phyloP scores from a whole-genome alignment of 352 stramenopile species.

The Pythium apleroticum region DNA sequence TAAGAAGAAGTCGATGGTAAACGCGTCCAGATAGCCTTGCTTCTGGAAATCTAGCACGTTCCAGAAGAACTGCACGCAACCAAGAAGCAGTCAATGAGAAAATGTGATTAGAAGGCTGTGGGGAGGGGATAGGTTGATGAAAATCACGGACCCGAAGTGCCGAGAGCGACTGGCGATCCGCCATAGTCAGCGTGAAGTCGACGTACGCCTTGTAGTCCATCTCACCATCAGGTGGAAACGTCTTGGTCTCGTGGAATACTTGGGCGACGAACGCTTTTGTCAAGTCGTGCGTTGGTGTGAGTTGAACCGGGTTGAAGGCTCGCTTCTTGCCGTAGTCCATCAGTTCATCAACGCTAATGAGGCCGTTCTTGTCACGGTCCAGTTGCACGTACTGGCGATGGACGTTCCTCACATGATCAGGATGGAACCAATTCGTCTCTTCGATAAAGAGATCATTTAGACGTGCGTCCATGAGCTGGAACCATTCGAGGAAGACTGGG shows the following conservation, averaged over 20 bases:
- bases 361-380: constrained; percentile 59
- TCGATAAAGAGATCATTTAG: constrained; percentile 34
- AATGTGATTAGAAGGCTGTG: no score
- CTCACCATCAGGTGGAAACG: constrained; percentile 43
- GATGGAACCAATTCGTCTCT: constrained; percentile 36
- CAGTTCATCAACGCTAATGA: constrained; percentile 51
- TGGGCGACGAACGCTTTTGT: constrained; percentile 53
- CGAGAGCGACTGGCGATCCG: constrained; percentile 34
- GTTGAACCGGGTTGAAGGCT: constrained; percentile 53
- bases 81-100: neutral
- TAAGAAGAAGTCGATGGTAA: constrained; percentile 64
- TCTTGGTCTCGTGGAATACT: constrained; percentile 52
- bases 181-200: constrained; percentile 59
- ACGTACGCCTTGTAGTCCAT: constrained; percentile 68
- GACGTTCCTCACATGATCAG: constrained; percentile 35
- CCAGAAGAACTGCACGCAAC: constrained; percentile 58
- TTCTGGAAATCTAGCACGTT: constrained; percentile 67
- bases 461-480: constrained; percentile 36
- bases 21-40: constrained; percentile 57
- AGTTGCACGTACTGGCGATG: constrained; percentile 65
- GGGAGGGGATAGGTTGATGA: no score
- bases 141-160: constrained; percentile 41
- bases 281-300: constrained; percentile 55
- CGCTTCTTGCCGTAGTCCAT: constrained; percentile 63
- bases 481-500: constrained; percentile 39